Conservation (phyloP, 2,329 filamentous ascomycete species). For the Parasarocladium wereldwijsianum region DNA sequence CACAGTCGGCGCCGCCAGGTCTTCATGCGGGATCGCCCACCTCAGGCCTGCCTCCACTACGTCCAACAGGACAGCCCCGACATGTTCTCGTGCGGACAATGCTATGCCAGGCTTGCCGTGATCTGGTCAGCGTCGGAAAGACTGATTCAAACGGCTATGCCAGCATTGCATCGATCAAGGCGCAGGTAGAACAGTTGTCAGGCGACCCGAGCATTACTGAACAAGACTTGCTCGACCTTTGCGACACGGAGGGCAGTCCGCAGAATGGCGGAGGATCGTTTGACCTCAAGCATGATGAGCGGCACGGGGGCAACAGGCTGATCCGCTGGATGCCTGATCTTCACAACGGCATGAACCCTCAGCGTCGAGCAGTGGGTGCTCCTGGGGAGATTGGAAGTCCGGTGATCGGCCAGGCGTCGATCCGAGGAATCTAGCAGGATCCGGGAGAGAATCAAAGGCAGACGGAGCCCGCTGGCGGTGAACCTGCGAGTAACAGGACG, state of each 20-base stretch:
- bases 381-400: slow-evolving; percentile 61
- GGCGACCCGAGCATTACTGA: slow-evolving; percentile 23
- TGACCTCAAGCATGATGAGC: slow-evolving; percentile 42
- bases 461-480: too few relatives aligned
- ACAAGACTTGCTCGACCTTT: slow-evolving; percentile 66
- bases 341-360: slow-evolving; percentile 23
- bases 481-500: too few relatives aligned
- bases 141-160: slow-evolving; percentile 50
- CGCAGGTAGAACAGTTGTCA: slow-evolving; percentile 44
- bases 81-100: slow-evolving; percentile 57
- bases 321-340: slow-evolving; percentile 43
- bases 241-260: slow-evolving; percentile 76
- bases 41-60: slow-evolving; percentile 14
- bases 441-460: slow-evolving; percentile 5
- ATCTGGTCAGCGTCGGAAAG: slow-evolving; percentile 23
- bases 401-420: slow-evolving; percentile 27
- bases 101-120: slow-evolving; percentile 66
- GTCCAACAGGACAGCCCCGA: slow-evolving; percentile 36
- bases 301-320: slow-evolving; percentile 19
- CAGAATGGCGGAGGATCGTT: slow-evolving; percentile 89
- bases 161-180: slow-evolving; percentile 51
- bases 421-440: slow-evolving; percentile 20
- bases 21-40: slow-evolving; percentile 19
- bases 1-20: slow-evolving; percentile 11
- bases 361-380: slow-evolving; percentile 33